These are phyloP conservation scores for Aristolochia contorta DNA, from an alignment of 164 flowering plant genomes.

Conservation along the genomic window DNA sequence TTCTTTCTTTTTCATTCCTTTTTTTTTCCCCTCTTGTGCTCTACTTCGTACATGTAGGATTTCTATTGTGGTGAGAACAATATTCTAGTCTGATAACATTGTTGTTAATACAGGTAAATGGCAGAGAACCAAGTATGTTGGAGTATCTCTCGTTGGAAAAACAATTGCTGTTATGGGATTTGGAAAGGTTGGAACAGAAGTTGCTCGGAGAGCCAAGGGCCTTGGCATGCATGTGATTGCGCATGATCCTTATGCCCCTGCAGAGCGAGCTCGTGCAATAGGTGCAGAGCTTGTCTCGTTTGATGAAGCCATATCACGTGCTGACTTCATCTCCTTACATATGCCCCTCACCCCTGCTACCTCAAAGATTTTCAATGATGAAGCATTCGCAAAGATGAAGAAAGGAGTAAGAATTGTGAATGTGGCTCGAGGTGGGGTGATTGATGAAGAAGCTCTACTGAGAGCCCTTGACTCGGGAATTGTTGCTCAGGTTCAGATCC, in stretches of 20 bases:
- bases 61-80: background rate
- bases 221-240: constrained; percentile 85
- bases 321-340: constrained; percentile 81
- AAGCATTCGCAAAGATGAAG: constrained; percentile 75
- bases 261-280: constrained; percentile 82
- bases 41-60: no score
- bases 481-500: constrained; percentile 59
- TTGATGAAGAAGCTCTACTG: constrained; percentile 78
- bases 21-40: no score
- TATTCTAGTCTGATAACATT: background rate
- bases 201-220: constrained; percentile 81
- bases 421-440: constrained; percentile 92
- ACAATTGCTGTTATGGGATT: constrained; percentile 80
- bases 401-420: constrained; percentile 72
- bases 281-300: constrained; percentile 76
- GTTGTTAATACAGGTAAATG: constrained; percentile 47
- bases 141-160: constrained; percentile 82
- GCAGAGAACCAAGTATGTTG: constrained; percentile 71
- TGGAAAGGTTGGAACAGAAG: constrained; percentile 90
- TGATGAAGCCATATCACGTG: constrained; percentile 61
- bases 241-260: constrained; percentile 89
- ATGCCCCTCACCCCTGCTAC: constrained; percentile 85
- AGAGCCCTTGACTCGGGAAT: constrained; percentile 71
- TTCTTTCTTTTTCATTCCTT: no score
- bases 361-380: constrained; percentile 70